Conservation (phyloP, 2,329 filamentous ascomycete species). For the Aspergillus japonicus region DNA sequence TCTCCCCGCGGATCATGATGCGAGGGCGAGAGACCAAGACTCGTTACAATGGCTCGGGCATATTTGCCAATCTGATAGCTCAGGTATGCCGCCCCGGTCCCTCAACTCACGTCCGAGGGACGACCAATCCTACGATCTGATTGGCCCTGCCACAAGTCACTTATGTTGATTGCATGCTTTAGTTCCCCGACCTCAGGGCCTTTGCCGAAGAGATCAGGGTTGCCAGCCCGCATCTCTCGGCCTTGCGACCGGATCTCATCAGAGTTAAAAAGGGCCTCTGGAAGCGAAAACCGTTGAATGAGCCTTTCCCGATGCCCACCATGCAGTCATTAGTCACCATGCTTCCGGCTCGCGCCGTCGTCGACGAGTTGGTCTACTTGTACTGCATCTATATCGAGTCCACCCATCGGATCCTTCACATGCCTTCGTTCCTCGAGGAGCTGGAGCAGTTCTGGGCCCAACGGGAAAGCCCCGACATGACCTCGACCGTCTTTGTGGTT, state of each 20-base stretch:
- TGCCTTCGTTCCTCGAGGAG: constrained; percentile 41
- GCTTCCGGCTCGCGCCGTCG: constrained; percentile 35
- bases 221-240: constrained; percentile 36
- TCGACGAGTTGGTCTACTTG: constrained; percentile 38
- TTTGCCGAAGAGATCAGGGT: constrained; percentile 41
- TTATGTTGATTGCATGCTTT: constrained; percentile 13
- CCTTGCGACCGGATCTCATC: constrained; percentile 35
- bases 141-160: not conserved
- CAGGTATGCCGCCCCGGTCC: constrained; percentile 29
- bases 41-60: constrained; percentile 43
- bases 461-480: constrained; percentile 24
- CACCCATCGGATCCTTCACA: constrained; percentile 42
- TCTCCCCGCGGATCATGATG: constrained; percentile 37
- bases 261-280: constrained; percentile 33
- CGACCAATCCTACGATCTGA: not conserved
- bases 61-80: constrained; percentile 39
- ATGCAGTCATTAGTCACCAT: constrained; percentile 31
- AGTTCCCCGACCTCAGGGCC: constrained; percentile 40
- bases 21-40: constrained; percentile 41
- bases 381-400: constrained; percentile 44
- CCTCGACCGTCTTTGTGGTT: constrained; percentile 33
- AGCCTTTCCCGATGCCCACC: constrained; percentile 31
- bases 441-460: constrained; percentile 37
- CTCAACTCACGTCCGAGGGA: not conserved
- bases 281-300: constrained; percentile 31